phyloP scores from a whole-genome alignment of 176 grass and related monocot species.

The Chrysopogon serrulatus region DNA sequence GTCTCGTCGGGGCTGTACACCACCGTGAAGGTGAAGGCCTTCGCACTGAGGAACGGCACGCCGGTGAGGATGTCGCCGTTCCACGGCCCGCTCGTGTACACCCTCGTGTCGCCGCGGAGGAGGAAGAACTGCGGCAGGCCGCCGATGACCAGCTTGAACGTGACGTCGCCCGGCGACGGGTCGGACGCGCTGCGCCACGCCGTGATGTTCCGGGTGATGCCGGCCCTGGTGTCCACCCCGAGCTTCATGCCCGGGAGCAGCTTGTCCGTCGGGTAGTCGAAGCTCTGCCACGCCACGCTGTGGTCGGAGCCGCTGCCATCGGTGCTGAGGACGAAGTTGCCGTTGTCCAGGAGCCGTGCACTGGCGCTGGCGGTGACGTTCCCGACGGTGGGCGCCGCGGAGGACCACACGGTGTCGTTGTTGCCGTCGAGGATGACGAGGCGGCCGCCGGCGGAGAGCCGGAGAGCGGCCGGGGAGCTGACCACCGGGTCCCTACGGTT shows the following conservation, averaged over 20 bases:
- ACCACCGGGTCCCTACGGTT: conserved; percentile 35
- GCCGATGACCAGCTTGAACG: conserved; percentile 30
- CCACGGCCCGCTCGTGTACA: conserved; percentile 55
- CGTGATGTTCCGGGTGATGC: conserved; percentile 41
- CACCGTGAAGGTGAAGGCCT: conserved; percentile 22
- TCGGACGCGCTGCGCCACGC: conserved; percentile 40
- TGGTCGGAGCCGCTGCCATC: neutral
- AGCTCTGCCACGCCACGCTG: conserved; percentile 54
- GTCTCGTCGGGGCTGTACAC: conserved; percentile 16
- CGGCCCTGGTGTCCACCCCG: conserved; percentile 8
- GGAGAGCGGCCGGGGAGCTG: neutral
- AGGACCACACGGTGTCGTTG: conserved; percentile 34
- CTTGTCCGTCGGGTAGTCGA: conserved; percentile 62
- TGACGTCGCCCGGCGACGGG: conserved; percentile 42
- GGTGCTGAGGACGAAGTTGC: conserved; percentile 41
- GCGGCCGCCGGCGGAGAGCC: conserved; percentile 4
- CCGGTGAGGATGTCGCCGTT: conserved; percentile 41
- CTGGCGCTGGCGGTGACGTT: neutral
- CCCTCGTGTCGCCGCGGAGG: neutral
- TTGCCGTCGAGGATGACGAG: conserved; percentile 22
- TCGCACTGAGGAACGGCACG: conserved; percentile 27
- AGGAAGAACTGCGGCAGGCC: conserved; percentile 50
- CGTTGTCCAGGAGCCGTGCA: conserved; percentile 20
- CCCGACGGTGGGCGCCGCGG: neutral
- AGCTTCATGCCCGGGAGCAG: conserved; percentile 58